Evolutionary conservation across 2,329 filamentous ascomycete species (phyloP), one percentile per base, ranked within the genome.

Genomic region (Gaeumannomyces tritici): DNA sequence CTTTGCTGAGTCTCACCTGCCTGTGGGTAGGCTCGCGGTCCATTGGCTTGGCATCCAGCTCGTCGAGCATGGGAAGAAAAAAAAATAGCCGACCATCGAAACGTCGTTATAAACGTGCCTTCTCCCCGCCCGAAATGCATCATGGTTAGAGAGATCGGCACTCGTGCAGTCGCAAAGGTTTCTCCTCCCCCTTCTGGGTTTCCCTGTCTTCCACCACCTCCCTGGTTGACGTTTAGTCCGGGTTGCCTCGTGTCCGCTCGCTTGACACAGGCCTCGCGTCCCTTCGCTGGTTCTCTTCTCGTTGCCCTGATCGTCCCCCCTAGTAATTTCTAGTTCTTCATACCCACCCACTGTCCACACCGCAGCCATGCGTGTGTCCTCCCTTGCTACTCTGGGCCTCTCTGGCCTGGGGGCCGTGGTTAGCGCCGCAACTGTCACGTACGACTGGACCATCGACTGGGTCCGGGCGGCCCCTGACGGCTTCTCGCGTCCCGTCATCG

Each of bases 371-470:
- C 59, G 55, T 55, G 57, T 61, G 15, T 59, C 59, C 28, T 28
- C 59, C 6, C 62, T 62, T 21, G n/a, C 63, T 42, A 35, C 55
- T 56, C 28, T 62, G 24, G 31, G 65, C 35, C 51, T 68, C 63
- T 62, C 62, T 47, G 47, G 56, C 42, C 65, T 71, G 61, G 68
- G 69, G 27, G 64, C 66, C 11, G 33, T 67, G 29, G 68, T 66
- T 58, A 64, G 63, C 47, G 72, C 75, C 8, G 71, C 64, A 6
- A 73, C 71, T 0, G 72, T 77, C 24, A 72, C 70, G 3, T 73
- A 73, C 64, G 66, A 74, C 64, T 79, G 75, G 75, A 70, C 73
- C 42, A 69, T 75, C 55, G 75, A 72, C 9, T 79, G 76, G 76
- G 75, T 79, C 3, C 73, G 65, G 59, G 71, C 71, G 4, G 66